phyloP scores from a whole-genome alignment of 2,329 filamentous ascomycete species.

The Fusarium dlaminii region DNA sequence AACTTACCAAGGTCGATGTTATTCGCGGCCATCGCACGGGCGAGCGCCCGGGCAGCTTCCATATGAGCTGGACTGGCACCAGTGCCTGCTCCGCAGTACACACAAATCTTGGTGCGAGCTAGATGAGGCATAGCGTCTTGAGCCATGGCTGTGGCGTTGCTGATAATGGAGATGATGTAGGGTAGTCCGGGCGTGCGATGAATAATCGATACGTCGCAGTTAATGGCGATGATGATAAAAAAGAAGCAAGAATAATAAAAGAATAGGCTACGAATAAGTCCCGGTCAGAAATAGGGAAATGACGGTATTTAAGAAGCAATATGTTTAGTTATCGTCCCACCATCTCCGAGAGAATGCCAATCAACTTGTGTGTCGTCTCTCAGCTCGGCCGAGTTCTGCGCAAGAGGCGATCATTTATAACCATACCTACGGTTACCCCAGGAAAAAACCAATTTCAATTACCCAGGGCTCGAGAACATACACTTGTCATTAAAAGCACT shows the following conservation, averaged over 20 bases:
- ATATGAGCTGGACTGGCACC: slow-evolving; percentile 80
- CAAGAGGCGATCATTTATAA: fast-evolving
- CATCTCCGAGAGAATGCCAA: fast-evolving
- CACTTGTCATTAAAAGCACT: fast-evolving
- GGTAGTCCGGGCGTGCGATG: fast-evolving
- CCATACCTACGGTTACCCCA: too few species aligned
- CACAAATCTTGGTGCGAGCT: slow-evolving; percentile 76
- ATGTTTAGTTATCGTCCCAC: fast-evolving
- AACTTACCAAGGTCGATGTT: slow-evolving; percentile 72
- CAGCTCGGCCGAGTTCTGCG: background rate
- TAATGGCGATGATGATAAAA: background rate
- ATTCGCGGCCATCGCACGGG: slow-evolving; percentile 75
- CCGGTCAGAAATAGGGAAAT: background rate
- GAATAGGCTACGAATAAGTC: background rate
- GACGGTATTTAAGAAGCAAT: background rate
- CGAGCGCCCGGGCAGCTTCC: slow-evolving; percentile 80
- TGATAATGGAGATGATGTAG: slow-evolving; percentile 36
- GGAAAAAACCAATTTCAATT: background rate
- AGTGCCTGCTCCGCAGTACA: slow-evolving; percentile 88
- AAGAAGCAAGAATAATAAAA: background rate
- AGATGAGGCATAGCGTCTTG: slow-evolving; percentile 36
- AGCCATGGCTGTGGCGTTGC: slow-evolving; percentile 17
- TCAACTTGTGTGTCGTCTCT: fast-evolving
- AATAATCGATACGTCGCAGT: background rate
- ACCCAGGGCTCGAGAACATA: fast-evolving